Conservation (phyloP, 2,329 filamentous ascomycete genomes). For the Diaporthe vexans region DNA sequence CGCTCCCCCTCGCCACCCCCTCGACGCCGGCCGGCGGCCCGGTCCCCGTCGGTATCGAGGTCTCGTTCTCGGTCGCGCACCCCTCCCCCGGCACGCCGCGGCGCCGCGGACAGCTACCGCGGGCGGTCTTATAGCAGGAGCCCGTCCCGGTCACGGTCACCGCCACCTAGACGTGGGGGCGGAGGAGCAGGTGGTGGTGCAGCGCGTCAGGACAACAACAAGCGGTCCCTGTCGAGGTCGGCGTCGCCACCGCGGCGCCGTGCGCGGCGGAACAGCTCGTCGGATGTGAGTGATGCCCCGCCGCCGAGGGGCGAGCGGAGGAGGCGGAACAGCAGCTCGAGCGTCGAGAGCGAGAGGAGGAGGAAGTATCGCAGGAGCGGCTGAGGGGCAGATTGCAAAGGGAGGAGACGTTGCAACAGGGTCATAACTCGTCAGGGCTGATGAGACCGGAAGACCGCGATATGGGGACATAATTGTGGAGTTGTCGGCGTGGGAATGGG, state of each 20-base stretch:
- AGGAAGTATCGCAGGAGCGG: conserved; percentile 39
- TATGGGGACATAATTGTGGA: background rate
- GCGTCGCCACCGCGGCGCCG: conserved; percentile 35
- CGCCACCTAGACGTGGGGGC: conserved; percentile 5
- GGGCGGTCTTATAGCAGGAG: conserved; percentile 37
- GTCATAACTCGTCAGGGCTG: background rate
- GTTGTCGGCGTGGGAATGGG: too few relatives aligned
- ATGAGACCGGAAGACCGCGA: background rate
- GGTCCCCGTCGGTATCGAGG: conserved; percentile 29
- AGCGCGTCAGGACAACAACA: conserved; percentile 12
- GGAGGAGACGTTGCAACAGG: background rate
- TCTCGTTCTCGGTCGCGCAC: conserved; percentile 34
- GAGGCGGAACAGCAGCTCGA: conserved; percentile 41
- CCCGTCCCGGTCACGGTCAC: conserved; percentile 29
- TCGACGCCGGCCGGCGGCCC: conserved; percentile 26
- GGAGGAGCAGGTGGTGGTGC: background rate
- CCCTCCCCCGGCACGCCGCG: conserved; percentile 34
- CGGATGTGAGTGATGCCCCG: conserved; percentile 25
- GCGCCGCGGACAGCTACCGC: conserved; percentile 34
- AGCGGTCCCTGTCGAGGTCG: conserved; percentile 31
- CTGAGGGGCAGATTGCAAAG: background rate
- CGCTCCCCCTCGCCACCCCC: conserved; percentile 37
- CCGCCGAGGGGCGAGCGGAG: conserved; percentile 38
- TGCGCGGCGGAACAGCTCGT: conserved; percentile 33
- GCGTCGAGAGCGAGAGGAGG: conserved; percentile 38